Evolutionary conservation across 352 stramenopile genomes (phyloP).

Genomic region (Phytophthora niederhauseri): DNA sequence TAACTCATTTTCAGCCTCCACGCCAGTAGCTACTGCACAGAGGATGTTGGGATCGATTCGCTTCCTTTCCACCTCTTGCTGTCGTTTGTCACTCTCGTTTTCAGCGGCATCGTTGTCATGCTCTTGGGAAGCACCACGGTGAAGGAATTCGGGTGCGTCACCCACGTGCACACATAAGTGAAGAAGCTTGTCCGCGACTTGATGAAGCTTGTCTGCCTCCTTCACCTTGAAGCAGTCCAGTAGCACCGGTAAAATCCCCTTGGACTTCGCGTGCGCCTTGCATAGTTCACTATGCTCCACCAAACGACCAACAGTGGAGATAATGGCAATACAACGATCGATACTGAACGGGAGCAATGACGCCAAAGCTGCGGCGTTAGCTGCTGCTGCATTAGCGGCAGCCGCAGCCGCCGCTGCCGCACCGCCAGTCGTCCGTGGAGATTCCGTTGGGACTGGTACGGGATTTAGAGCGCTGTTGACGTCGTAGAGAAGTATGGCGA

Average conservation of each 20-base stretch:
- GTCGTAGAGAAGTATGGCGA: slow-evolving; percentile 50
- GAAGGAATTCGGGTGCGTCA: slow-evolving; percentile 1
- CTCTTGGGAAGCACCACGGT: not conserved
- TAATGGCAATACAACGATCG: slow-evolving; percentile 35
- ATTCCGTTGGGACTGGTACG: slow-evolving; percentile 10
- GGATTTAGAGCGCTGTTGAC: slow-evolving; percentile 31
- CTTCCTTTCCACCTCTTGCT: not conserved
- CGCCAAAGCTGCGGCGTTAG: slow-evolving; percentile 27
- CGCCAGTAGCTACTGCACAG: slow-evolving; percentile 21
- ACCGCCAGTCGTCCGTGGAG: slow-evolving; percentile 14
- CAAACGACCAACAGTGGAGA: slow-evolving; percentile 60
- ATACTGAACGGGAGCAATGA: slow-evolving; percentile 42
- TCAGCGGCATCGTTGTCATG: not conserved
- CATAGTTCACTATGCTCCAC: slow-evolving; percentile 45
- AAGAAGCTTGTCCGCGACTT: slow-evolving; percentile 67
- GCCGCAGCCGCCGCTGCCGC: slow-evolving; percentile 26
- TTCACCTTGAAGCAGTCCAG: slow-evolving; percentile 53
- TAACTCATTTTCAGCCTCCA: slow-evolving; percentile 3
- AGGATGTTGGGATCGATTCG: slow-evolving; percentile 33
- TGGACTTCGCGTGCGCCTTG: slow-evolving; percentile 44
- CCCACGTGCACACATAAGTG: slow-evolving; percentile 44
- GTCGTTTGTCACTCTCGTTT: not conserved
- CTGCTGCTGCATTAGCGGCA: slow-evolving; percentile 28
- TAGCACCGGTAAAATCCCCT: slow-evolving; percentile 43
- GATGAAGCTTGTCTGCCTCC: slow-evolving; percentile 38